Percentiles rank a stretch among this genome's conserved stretches.
These are phyloP conservation scores for Mucor saturninus DNA, from an alignment of 371 early-diverging fungal genomes.

Conservation along the genomic window DNA sequence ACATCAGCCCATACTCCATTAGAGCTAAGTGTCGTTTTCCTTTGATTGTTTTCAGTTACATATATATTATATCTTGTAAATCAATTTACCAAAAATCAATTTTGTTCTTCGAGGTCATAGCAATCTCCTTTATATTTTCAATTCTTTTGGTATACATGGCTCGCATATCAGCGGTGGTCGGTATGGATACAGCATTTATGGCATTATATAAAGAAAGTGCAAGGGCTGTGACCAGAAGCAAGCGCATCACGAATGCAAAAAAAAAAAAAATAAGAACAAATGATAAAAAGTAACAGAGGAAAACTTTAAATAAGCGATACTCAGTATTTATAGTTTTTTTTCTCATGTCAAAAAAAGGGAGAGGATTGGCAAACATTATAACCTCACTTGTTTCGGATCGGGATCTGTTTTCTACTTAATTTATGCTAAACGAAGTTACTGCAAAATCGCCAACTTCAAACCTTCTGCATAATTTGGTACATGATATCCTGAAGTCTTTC, in stretches of 20 bases:
- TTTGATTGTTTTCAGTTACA: no score
- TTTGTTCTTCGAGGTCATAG: neutral
- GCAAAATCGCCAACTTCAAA: no score
- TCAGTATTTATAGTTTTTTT: no score
- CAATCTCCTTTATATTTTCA: neutral
- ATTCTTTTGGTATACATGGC: slow-evolving; percentile 1
- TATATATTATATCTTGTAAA: neutral
- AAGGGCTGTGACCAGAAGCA: slow-evolving; percentile 2
- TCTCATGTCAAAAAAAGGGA: no score
- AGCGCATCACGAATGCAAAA: slow-evolving; percentile 4
- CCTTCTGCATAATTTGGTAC: no score
- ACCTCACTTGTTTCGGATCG: no score
- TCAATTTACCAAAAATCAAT: neutral
- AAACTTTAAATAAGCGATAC: neutral
- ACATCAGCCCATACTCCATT: slow-evolving; percentile 29
- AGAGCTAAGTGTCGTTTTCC: neutral
- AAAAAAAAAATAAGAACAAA: neutral
- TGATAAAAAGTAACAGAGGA: no score
- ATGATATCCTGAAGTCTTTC: no score
- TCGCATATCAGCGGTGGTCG: neutral
- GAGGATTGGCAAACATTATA: no score
- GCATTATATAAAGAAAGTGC: slow-evolving; percentile 7
- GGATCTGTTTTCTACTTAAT: no score
- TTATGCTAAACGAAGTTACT: no score
- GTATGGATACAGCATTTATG: slow-evolving; percentile 4